A percentile compares a stretch with the other conserved stretches of the same genome.
phyloP scores from a whole-genome alignment of 2,329 filamentous ascomycete genomes.

The Stachybotrys elegans region DNA sequence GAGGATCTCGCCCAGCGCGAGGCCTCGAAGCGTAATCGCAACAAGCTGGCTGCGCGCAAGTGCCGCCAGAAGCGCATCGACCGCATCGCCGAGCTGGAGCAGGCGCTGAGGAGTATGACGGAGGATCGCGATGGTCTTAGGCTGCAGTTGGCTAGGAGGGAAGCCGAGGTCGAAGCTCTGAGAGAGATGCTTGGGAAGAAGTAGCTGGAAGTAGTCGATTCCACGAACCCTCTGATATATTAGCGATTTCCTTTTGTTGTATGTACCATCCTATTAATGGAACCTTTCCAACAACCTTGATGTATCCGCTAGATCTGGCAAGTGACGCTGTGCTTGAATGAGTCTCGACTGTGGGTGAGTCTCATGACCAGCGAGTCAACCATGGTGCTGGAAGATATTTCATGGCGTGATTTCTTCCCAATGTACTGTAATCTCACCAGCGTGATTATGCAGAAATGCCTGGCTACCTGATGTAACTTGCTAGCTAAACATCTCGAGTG shows the following conservation, averaged over 20 bases:
- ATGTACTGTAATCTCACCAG: too few species aligned
- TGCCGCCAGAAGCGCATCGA: slow-evolving; percentile 68
- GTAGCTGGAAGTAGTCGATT: too few species aligned
- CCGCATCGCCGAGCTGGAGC: slow-evolving; percentile 57
- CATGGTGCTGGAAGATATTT: too few species aligned
- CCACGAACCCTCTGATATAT: too few species aligned
- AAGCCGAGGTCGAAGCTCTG: slow-evolving; percentile 60
- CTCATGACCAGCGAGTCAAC: too few species aligned
- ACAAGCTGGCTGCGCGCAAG: slow-evolving; percentile 66
- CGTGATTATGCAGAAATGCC: too few species aligned
- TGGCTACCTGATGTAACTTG: too few species aligned
- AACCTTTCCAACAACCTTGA: background rate
- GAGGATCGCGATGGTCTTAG: slow-evolving; percentile 59
- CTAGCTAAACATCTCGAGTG: too few species aligned
- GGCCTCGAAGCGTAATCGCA: slow-evolving; percentile 56
- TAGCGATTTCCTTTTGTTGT: background rate
- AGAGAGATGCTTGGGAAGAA: slow-evolving; percentile 40
- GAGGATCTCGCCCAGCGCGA: slow-evolving; percentile 18
- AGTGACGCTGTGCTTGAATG: too few species aligned
- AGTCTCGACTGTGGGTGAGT: too few species aligned
- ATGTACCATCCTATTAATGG: background rate
- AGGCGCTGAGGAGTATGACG: slow-evolving; percentile 51
- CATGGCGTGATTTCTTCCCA: too few species aligned
- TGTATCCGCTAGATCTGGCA: background rate
- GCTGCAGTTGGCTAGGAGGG: slow-evolving; percentile 56